Evolutionary conservation across 2,329 filamentous ascomycete species (phyloP).

Genomic region (Celoporthe dispersa): DNA sequence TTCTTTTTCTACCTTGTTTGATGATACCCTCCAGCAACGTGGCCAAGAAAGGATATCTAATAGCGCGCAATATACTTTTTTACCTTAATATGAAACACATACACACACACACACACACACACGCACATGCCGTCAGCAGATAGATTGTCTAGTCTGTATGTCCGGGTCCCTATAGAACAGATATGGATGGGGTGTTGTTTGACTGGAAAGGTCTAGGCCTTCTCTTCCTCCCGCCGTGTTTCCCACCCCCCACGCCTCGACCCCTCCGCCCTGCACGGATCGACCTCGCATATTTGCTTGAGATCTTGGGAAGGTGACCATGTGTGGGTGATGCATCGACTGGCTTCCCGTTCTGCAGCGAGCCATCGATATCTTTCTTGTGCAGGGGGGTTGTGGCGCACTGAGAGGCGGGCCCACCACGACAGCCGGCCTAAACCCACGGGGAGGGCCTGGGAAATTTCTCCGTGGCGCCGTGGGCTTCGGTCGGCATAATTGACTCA

Average conservation of each 20-base stretch:
- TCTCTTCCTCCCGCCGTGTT: neutral
- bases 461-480: neutral
- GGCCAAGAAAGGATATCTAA: neutral
- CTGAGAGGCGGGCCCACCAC: too few species aligned
- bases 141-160: neutral
- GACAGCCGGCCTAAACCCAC: neutral
- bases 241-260: too few species aligned
- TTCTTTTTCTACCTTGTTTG: neutral
- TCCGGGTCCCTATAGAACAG: neutral
- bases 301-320: neutral
- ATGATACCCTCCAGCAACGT: neutral
- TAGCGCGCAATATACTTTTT: neutral
- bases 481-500: neutral
- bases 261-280: neutral
- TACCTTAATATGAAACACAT: neutral
- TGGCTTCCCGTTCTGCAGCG: neutral
- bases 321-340: neutral
- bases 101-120: too few species aligned
- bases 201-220: neutral
- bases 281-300: neutral
- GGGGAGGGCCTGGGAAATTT: neutral
- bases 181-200: neutral
- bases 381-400: too few species aligned
- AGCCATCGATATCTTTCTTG: neutral
- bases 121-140: neutral